Percentiles rank a stretch among this genome's conserved stretches.
phyloP scores from a whole-genome alignment of 2,329 filamentous ascomycete species.

The Penicillium occitanis region DNA sequence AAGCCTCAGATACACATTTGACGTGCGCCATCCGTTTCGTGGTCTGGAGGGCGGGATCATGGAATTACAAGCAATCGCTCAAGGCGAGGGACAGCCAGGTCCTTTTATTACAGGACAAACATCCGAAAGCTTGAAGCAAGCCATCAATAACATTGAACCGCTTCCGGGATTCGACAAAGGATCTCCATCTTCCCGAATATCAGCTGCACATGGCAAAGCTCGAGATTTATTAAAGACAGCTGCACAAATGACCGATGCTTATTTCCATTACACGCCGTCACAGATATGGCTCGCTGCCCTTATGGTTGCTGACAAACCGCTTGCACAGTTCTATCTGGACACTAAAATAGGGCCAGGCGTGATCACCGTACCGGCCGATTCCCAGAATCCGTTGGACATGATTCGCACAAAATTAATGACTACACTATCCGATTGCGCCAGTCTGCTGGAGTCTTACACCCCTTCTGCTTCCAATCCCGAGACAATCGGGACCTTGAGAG shows the following conservation, averaged over 20 bases:
- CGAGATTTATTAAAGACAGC: constrained; percentile 74
- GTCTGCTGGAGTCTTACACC: constrained; percentile 42
- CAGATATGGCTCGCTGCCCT: constrained; percentile 89
- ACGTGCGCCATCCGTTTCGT: constrained; percentile 86
- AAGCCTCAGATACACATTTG: constrained; percentile 87
- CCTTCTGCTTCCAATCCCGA: constrained; percentile 39
- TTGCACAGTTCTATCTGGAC: constrained; percentile 47
- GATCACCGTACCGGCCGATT: constrained; percentile 22
- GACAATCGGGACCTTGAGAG: constrained; percentile 45
- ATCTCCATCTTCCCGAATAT: constrained; percentile 49
- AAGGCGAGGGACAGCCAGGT: constrained; percentile 53
- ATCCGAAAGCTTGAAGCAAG: constrained; percentile 32
- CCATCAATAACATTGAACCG: constrained; percentile 34
- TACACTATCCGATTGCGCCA: constrained; percentile 41
- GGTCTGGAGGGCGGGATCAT: constrained; percentile 83
- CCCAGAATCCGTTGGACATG: constrained; percentile 29
- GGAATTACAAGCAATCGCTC: constrained; percentile 70
- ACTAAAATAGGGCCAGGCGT: constrained; percentile 40
- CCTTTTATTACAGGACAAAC: constrained; percentile 34
- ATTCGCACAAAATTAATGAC: constrained; percentile 41
- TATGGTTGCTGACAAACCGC: constrained; percentile 65
- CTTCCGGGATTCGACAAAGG: constrained; percentile 25
- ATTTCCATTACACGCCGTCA: constrained; percentile 91
- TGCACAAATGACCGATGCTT: constrained; percentile 86
- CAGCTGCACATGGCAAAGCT: constrained; percentile 69